phyloP scores from a whole-genome alignment of 1,284 basidiomycete genomes.

The Leccinum holopus region DNA sequence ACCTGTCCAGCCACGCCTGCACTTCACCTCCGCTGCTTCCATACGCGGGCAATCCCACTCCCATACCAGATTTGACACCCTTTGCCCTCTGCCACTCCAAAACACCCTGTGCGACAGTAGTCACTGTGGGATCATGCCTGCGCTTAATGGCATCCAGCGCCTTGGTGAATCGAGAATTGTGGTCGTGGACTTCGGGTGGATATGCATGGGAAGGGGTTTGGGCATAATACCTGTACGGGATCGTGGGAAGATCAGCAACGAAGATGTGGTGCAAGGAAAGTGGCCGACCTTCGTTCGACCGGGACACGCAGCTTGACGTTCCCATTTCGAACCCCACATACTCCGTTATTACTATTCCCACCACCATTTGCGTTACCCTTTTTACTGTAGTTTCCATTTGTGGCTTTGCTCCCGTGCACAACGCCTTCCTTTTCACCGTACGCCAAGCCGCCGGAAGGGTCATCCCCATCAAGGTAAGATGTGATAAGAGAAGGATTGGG shows the following conservation, averaged over 20 bases:
- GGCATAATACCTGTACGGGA: slow-evolving; percentile 74
- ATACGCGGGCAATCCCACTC: slow-evolving; percentile 40
- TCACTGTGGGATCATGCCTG: slow-evolving; percentile 95
- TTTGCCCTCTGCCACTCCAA: slow-evolving; percentile 67
- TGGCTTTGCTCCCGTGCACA: slow-evolving; percentile 13
- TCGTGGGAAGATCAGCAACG: slow-evolving; percentile 9
- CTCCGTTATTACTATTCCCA: slow-evolving; percentile 26
- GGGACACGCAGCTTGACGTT: slow-evolving; percentile 66
- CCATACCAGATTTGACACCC: slow-evolving; percentile 24
- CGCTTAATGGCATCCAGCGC: slow-evolving; percentile 88
- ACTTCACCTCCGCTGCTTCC: slow-evolving; percentile 80
- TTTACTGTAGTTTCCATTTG: slow-evolving; percentile 13
- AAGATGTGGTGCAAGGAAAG: neutral
- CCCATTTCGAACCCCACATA: slow-evolving; percentile 35
- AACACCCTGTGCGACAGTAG: slow-evolving; percentile 90
- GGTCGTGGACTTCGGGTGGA: slow-evolving; percentile 92
- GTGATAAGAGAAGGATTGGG: slow-evolving; percentile 60
- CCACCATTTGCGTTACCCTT: slow-evolving; percentile 26
- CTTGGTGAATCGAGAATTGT: slow-evolving; percentile 89
- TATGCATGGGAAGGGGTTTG: slow-evolving; percentile 67
- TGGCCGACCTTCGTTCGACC: slow-evolving; percentile 62
- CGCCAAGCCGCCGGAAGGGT: slow-evolving; percentile 9
- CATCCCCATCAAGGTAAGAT: slow-evolving; percentile 30
- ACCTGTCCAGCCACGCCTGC: slow-evolving; percentile 94
- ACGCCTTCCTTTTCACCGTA: slow-evolving; percentile 22